Evolutionary conservation across 352 stramenopile species (phyloP), one percentile per base, ranked within the genome.

Genomic region (Elongisporangium anandrum): DNA sequence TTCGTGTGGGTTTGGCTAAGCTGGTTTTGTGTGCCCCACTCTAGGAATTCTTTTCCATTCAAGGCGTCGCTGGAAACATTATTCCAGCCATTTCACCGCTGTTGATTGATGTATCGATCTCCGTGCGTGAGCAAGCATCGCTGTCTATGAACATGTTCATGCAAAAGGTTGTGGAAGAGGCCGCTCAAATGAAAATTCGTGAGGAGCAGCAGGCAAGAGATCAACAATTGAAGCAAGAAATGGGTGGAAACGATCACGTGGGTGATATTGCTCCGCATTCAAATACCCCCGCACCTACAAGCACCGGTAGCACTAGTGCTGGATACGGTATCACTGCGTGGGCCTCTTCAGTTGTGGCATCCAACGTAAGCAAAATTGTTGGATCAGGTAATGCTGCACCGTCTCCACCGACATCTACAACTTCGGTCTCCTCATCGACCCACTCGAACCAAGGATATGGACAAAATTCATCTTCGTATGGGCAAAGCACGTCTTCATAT

Each of bases 81-180:
- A 68, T 95, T 3, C 84, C 84, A 24, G 79, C 81, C 20, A 90
- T 94, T 26, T 80, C 82, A 0, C 86, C 86, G 24, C 64, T 95
- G 45, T 60, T 95, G 49, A 66, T 95, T 20, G 86, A 95, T 54
- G 79, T 91, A 6, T 95, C 86, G 0, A 68, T 88, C 29, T 87
- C 79, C 41, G 86, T 95, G 23, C 74, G 86, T 13, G 80, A 94
- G 10, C 80, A 95, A 64, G 86, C 86, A 21, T 72, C 85, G 51
- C 59, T 69, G 0, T 92, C 81, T 17, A 86, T 95, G 73, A 70
- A 86, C 23, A 59, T 85, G 56, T 94, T 93, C 56, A 91, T 92
- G 76, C 90, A 90, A 56, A 90, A 88, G 61, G 71, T 94, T 6
- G 75, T 83, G 62, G 73, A 88, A 38, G 86, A 92, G 67, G 77